A percentile compares a stretch with the other conserved stretches of the same genome.
phyloP scores from a whole-genome alignment of 2,329 filamentous ascomycete species.

The Fusarium newnesense region DNA sequence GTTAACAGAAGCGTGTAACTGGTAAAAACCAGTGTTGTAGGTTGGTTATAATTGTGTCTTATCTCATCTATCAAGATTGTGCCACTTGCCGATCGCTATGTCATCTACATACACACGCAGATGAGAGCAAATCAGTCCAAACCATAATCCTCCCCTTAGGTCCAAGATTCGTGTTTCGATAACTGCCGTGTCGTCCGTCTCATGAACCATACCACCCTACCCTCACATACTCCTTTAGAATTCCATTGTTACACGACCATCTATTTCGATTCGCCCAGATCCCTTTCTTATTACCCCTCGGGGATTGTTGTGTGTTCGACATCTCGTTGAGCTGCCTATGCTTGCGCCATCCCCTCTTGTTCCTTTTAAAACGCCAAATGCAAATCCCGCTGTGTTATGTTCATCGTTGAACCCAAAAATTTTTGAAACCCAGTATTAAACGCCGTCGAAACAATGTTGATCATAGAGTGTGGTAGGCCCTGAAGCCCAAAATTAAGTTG shows the following conservation, averaged over 20 bases:
- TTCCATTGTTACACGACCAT: constrained; percentile 9
- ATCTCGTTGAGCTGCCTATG: constrained; percentile 5
- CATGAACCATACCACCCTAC: constrained; percentile 16
- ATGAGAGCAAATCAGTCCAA: constrained; percentile 6
- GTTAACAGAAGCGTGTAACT: not conserved
- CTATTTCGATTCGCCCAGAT: constrained; percentile 6
- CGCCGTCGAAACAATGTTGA: constrained; percentile 33
- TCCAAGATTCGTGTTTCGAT: constrained; percentile 21
- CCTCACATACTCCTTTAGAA: not conserved
- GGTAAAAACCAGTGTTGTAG: not conserved
- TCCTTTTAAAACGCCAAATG: constrained; percentile 35
- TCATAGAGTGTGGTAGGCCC: constrained; percentile 7
- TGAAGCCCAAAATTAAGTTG: constrained; percentile 1
- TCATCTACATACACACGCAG: not conserved
- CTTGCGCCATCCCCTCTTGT: constrained; percentile 24
- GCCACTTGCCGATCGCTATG: not conserved
- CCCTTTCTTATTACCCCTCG: constrained; percentile 25
- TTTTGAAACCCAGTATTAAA: constrained; percentile 21
- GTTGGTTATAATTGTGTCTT: constrained; percentile 10
- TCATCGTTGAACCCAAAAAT: constrained; percentile 3
- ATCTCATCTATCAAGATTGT: constrained; percentile 30
- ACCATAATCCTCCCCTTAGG: not conserved
- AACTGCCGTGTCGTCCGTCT: constrained; percentile 24
- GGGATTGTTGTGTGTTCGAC: constrained; percentile 10
- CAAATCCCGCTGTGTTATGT: constrained; percentile 21